Evolutionary conservation across 805 yeast species (phyloP).

Genomic region (Metschnikowia continentalis): DNA sequence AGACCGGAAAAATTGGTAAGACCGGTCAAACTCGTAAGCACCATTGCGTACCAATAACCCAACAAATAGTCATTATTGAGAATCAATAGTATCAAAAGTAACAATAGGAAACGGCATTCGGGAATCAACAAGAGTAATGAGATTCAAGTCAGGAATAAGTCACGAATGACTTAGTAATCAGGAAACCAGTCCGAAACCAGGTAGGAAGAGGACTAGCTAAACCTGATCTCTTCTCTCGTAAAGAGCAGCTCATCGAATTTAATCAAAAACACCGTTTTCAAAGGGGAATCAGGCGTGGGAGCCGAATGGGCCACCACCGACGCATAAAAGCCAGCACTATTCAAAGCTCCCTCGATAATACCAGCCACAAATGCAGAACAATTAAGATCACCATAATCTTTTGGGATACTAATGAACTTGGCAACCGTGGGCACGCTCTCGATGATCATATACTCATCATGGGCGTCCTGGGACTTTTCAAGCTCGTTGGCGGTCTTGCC

Average conservation of each 20-base stretch:
- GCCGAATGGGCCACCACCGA: slow-evolving; percentile 80
- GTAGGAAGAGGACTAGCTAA: slow-evolving; percentile 10
- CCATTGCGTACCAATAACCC: no score
- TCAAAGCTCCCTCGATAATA: slow-evolving; percentile 76
- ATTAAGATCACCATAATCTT: slow-evolving; percentile 70
- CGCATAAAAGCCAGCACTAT: slow-evolving; percentile 67
- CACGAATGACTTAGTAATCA: no score
- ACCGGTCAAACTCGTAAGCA: no score
- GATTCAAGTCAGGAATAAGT: no score
- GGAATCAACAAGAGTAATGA: no score
- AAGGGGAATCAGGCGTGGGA: slow-evolving; percentile 53
- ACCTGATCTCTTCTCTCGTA: slow-evolving; percentile 49
- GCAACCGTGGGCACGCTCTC: slow-evolving; percentile 71
- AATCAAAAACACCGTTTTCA: slow-evolving; percentile 70
- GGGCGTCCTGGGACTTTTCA: slow-evolving; percentile 67
- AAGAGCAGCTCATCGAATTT: slow-evolving; percentile 60
- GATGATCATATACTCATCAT: slow-evolving; percentile 71
- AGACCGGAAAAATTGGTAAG: no score
- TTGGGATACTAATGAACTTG: slow-evolving; percentile 73
- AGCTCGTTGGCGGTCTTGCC: slow-evolving; percentile 71
- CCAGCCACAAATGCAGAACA: slow-evolving; percentile 86
- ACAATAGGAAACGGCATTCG: no score
- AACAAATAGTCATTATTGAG: no score
- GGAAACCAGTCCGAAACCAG: no score
- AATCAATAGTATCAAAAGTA: no score